Percentiles rank a stretch among this genome's conserved stretches.
Evolutionary conservation across 2,329 filamentous ascomycete genomes (phyloP).

Genomic region (Epichloe typhina): DNA sequence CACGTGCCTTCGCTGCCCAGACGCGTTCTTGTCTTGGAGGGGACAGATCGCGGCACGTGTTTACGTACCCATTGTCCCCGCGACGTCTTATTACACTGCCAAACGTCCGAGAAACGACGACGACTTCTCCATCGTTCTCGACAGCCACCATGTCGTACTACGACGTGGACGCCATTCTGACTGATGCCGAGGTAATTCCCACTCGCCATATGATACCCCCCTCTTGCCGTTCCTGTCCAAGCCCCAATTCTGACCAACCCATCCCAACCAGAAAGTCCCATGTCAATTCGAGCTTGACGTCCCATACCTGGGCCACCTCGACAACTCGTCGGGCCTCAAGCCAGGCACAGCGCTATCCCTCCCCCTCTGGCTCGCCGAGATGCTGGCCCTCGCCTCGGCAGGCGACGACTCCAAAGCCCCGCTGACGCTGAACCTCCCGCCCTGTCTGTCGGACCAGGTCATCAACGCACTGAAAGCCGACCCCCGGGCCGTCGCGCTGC

Average conservation of each 20-base stretch:
- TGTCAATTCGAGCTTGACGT: constrained; percentile 90
- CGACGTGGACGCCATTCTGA: constrained; percentile 72
- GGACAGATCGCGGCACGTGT: background rate
- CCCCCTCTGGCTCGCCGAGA: constrained; percentile 82
- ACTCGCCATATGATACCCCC: too few species aligned
- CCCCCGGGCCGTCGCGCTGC: constrained; percentile 69
- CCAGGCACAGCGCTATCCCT: constrained; percentile 67
- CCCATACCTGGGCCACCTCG: constrained; percentile 75
- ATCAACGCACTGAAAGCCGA: constrained; percentile 86
- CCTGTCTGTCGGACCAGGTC: constrained; percentile 64
- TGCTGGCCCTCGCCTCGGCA: constrained; percentile 61
- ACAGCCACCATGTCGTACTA: constrained; percentile 55
- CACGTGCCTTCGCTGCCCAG: too few species aligned
- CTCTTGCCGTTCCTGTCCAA: too few species aligned
- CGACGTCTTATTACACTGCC: background rate
- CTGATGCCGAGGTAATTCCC: constrained; percentile 56
- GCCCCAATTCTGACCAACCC: background rate
- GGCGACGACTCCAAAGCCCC: constrained; percentile 40
- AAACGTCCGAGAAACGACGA: background rate
- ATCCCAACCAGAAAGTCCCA: constrained; percentile 62
- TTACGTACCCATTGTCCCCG: background rate
- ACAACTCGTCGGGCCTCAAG: constrained; percentile 71
- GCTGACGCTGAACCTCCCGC: constrained; percentile 69
- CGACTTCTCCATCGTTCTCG: background rate
- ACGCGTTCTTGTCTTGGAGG: too few species aligned